Evolutionary conservation across 2,329 filamentous ascomycete genomes (phyloP).

Genomic region (Colletotrichum chrysophilum): DNA sequence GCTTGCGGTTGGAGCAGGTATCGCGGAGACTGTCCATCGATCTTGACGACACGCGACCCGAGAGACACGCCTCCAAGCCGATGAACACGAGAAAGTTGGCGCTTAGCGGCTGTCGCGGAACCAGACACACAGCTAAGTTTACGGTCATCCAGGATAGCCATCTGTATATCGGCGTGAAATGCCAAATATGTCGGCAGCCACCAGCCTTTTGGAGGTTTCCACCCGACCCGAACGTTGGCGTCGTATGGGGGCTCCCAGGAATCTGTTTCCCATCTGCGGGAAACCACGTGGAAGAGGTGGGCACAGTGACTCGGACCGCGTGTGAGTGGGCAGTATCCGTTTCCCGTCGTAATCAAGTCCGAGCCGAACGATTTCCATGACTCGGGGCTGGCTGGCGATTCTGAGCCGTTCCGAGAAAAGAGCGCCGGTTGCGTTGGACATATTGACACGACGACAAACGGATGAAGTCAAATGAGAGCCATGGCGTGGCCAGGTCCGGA

Average conservation of each 20-base stretch:
- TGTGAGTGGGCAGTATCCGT: background rate
- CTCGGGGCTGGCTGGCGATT: background rate
- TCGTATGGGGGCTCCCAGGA: background rate
- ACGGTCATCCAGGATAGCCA: background rate
- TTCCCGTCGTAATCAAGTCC: background rate
- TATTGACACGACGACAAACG: background rate
- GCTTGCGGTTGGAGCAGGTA: background rate
- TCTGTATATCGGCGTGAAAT: background rate
- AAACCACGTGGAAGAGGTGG: slow-evolving; percentile 17
- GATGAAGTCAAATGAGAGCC: background rate
- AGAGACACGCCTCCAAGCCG: background rate
- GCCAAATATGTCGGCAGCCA: background rate
- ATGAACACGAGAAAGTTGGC: background rate
- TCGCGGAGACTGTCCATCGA: background rate
- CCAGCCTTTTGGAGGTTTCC: background rate
- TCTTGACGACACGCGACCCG: background rate
- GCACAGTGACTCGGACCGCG: background rate
- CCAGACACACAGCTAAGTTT: background rate
- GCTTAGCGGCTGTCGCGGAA: background rate
- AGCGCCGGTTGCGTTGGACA: background rate
- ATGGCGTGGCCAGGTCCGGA: background rate
- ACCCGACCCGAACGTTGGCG: background rate
- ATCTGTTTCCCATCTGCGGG: background rate
- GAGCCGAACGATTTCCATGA: background rate
- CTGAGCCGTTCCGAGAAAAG: background rate